Evolutionary conservation across 805 yeast genomes (phyloP).

Genomic region (Lipomyces orientalis): DNA sequence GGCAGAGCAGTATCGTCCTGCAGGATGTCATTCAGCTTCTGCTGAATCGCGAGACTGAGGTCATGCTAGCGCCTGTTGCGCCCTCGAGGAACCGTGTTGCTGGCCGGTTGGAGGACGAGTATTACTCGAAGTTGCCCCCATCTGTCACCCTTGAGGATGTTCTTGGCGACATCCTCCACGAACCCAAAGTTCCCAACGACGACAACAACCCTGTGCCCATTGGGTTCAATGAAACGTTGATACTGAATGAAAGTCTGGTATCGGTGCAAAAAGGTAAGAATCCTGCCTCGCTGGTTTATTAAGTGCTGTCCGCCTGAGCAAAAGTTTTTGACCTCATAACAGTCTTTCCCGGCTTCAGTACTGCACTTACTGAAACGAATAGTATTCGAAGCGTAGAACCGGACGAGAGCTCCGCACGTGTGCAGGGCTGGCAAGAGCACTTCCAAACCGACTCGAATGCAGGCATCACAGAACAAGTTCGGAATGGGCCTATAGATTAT

Average conservation of each 20-base stretch:
- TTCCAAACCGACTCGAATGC: not conserved
- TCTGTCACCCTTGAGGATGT: not conserved
- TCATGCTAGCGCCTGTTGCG: not conserved
- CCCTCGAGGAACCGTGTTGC: not conserved
- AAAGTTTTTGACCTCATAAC: not conserved
- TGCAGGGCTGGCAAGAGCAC: not conserved
- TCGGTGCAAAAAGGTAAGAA: not conserved
- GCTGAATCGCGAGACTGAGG: slow-evolving; percentile 4
- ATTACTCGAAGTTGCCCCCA: not conserved
- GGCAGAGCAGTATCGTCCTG: slow-evolving; percentile 8
- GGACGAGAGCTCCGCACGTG: not conserved
- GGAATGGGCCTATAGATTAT: not conserved
- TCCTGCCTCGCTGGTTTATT: not conserved
- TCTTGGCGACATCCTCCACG: not conserved
- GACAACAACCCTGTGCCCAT: not conserved
- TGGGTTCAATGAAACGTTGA: not conserved
- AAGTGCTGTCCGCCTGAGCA: not conserved
- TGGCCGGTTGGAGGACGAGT: not conserved
- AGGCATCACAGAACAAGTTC: not conserved
- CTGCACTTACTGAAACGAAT: not conserved
- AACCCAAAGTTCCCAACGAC: not conserved
- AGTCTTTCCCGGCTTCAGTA: not conserved
- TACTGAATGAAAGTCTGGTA: not conserved
- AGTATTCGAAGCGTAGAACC: not conserved
- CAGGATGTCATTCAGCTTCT: slow-evolving; percentile 7